Evolutionary conservation across 169 alveolate species (phyloP).

Genomic region (Eimeria necatrix): DNA sequence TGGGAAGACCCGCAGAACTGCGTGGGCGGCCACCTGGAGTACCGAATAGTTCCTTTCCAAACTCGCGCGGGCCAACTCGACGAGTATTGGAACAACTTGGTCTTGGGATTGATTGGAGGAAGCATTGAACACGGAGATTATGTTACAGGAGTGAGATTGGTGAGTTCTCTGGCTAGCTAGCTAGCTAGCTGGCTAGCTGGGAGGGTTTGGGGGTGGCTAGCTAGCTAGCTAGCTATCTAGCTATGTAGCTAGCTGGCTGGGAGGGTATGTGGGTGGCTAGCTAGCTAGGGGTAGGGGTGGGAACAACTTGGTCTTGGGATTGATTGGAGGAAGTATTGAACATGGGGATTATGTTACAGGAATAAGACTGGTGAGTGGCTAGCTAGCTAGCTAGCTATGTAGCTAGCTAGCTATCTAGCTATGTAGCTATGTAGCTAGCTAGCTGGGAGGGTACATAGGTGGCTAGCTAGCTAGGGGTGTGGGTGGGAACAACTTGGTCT

Average conservation of each 20-base stretch:
- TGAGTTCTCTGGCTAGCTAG: background rate
- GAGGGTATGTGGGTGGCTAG: background rate
- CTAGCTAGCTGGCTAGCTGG: background rate
- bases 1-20: slow-evolving; percentile 91
- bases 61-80: slow-evolving; percentile 83
- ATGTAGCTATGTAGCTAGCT: background rate
- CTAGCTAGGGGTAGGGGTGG: background rate
- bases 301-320: slow-evolving; percentile 82
- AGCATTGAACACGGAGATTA: slow-evolving; percentile 83
- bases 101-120: slow-evolving; percentile 88
- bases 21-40: slow-evolving; percentile 89
- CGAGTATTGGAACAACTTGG: slow-evolving; percentile 90
- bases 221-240: background rate
- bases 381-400: too few relatives aligned
- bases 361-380: slow-evolving; percentile 74
- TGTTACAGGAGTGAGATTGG: slow-evolving; percentile 84
- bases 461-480: background rate
- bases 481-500: slow-evolving; percentile 88
- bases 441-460: too few relatives aligned
- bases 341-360: slow-evolving; percentile 83
- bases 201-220: background rate
- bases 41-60: slow-evolving; percentile 73
- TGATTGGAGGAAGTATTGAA: slow-evolving; percentile 87
- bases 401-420: background rate
- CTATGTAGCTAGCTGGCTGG: background rate